Evolutionary conservation across 371 early-diverging fungal genomes (phyloP).

Genomic region (Circinella minor): DNA sequence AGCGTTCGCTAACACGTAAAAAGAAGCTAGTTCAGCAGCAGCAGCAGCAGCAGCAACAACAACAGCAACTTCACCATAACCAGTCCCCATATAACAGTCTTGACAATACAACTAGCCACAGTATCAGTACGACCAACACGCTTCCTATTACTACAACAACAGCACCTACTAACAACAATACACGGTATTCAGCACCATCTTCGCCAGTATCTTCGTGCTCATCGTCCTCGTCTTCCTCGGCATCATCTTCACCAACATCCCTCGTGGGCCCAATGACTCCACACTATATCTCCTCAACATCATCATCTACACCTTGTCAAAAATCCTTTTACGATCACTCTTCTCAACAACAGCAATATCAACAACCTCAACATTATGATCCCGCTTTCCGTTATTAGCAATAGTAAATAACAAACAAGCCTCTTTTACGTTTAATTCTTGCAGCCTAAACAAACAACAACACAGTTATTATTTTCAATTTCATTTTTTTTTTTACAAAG

Average conservation of each 20-base stretch:
- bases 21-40: constrained; percentile 33
- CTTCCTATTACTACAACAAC: no score
- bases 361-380: neutral
- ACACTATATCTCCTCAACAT: neutral
- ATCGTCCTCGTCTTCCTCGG: constrained; percentile 1
- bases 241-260: constrained; percentile 1
- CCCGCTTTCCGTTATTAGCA: neutral
- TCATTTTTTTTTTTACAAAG: no score
- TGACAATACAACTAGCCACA: neutral
- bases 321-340: neutral
- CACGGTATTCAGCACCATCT: constrained; percentile 4
- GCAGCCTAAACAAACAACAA: neutral
- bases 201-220: constrained; percentile 1
- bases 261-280: neutral
- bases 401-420: neutral
- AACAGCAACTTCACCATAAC: neutral
- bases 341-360: neutral
- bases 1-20: constrained; percentile 48
- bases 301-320: neutral
- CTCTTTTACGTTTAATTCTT: no score
- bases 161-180: no score
- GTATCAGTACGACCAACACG: neutral
- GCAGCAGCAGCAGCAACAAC: constrained; percentile 12
- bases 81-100: neutral
- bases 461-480: neutral